phyloP scores from a whole-genome alignment of 306 rosid species.

The Dryas drummondii region DNA sequence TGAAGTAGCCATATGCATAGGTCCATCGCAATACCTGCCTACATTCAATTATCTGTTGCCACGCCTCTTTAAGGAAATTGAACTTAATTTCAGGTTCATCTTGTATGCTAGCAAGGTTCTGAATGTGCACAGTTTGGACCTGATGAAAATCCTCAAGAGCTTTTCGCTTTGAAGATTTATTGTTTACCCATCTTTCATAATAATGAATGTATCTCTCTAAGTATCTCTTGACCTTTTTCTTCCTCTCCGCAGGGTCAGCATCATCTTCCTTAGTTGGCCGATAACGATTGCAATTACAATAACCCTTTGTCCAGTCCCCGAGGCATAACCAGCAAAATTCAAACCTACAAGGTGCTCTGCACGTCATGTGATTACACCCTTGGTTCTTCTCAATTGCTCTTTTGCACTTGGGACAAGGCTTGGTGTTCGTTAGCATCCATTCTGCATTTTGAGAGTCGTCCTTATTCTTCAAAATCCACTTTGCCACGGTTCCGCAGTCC shows the following conservation, averaged over 20 bases:
- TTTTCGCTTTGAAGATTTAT: neutral
- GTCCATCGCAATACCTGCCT: slow-evolving; percentile 14
- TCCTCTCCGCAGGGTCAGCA: neutral
- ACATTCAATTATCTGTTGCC: slow-evolving; percentile 13
- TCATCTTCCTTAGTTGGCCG: too few relatives aligned
- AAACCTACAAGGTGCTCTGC: neutral
- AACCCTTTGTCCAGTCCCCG: neutral
- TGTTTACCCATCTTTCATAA: slow-evolving; percentile 13
- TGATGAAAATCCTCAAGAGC: neutral
- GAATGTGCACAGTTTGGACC: neutral
- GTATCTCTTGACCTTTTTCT: neutral
- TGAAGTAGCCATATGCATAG: slow-evolving; percentile 9
- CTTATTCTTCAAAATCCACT: slow-evolving; percentile 3
- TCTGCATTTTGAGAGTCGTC: neutral
- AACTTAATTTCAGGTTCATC: neutral
- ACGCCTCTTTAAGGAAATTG: neutral
- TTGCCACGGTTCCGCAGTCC: slow-evolving; percentile 5
- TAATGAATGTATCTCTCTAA: slow-evolving; percentile 4
- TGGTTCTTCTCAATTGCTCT: slow-evolving; percentile 8
- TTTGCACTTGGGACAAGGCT: slow-evolving; percentile 11
- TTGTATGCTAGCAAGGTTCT: neutral
- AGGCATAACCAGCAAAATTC: slow-evolving; percentile 15
- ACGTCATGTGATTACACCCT: slow-evolving; percentile 18
- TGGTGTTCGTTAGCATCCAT: slow-evolving; percentile 1
- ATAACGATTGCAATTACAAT: neutral